Evolutionary conservation across 2,329 filamentous ascomycete genomes (phyloP).

Genomic region (Chalara sp.): DNA sequence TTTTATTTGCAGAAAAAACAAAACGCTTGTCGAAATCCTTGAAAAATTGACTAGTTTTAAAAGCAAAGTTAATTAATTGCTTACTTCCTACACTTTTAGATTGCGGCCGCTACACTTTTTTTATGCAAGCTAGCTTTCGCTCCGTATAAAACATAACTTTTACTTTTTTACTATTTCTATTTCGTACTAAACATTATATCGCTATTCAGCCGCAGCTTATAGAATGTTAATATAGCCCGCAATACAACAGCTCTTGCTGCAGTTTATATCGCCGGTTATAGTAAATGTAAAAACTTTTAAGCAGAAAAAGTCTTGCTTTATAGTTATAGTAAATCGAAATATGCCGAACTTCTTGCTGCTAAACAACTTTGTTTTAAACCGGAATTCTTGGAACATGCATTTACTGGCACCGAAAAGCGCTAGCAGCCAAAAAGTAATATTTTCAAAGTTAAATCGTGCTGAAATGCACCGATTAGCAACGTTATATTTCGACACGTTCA

Average conservation of each 20-base stretch:
- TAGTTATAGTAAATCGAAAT: conserved; percentile 26
- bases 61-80: conserved; percentile 44
- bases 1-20: conserved; percentile 46
- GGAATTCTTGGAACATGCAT: conserved; percentile 26
- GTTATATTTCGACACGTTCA: conserved; percentile 53
- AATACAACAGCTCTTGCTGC: conserved; percentile 33
- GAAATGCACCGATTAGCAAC: conserved; percentile 43
- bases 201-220: conserved; percentile 34
- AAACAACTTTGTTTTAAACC: conserved; percentile 17
- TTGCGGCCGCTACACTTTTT: conserved; percentile 18
- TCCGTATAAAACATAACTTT: conserved; percentile 10
- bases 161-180: conserved; percentile 19
- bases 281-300: conserved; percentile 29
- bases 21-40: conserved; percentile 54
- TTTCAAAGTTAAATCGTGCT: conserved; percentile 37
- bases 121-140: conserved; percentile 19
- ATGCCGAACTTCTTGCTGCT: conserved; percentile 16
- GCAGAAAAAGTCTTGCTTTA: conserved; percentile 30
- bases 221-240: conserved; percentile 46
- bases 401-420: conserved; percentile 19
- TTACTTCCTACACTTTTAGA: conserved; percentile 9
- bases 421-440: conserved; percentile 19
- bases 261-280: conserved; percentile 26
- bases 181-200: conserved; percentile 11
- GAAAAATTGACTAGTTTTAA: conserved; percentile 48